A percentile compares a stretch with the other conserved stretches of the same genome.
These are phyloP conservation scores for Mycogone perniciosa DNA, from an alignment of 2,329 filamentous ascomycete genomes.

Conservation along the genomic window DNA sequence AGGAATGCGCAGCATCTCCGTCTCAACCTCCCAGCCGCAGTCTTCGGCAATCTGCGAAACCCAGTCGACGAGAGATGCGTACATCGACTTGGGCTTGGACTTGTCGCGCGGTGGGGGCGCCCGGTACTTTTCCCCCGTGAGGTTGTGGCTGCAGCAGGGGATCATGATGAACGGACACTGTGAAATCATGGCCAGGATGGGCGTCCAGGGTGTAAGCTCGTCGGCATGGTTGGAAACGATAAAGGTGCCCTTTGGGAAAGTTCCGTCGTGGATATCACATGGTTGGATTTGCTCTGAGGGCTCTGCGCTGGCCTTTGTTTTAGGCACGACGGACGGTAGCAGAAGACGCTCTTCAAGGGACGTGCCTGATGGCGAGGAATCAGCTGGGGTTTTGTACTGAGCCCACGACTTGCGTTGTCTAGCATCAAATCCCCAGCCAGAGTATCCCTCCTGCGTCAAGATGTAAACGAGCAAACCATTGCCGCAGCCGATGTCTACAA, in stretches of 20 bases:
- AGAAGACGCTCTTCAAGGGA: constrained; percentile 43
- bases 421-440: constrained; percentile 88
- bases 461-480: constrained; percentile 88
- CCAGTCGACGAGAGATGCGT: constrained; percentile 78
- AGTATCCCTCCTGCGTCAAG: constrained; percentile 71
- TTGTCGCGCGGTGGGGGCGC: constrained; percentile 51
- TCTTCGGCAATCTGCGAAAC: constrained; percentile 62
- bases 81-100: constrained; percentile 58
- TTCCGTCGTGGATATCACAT: constrained; percentile 47
- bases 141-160: constrained; percentile 87
- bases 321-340: constrained; percentile 38
- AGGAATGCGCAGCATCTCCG: constrained; percentile 82
- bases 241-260: constrained; percentile 71
- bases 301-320: background rate
- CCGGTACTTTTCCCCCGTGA: constrained; percentile 69
- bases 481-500: constrained; percentile 93
- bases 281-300: background rate
- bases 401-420: constrained; percentile 79
- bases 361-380: constrained; percentile 22
- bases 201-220: constrained; percentile 93
- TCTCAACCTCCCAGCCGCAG: constrained; percentile 71
- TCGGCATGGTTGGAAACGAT: constrained; percentile 97
- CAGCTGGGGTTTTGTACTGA: constrained; percentile 48
- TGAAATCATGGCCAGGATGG: constrained; percentile 72
- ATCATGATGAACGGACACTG: constrained; percentile 83